Evolutionary conservation across 768 basidiomycete species (phyloP).

Genomic region (Mycena vulgaris): DNA sequence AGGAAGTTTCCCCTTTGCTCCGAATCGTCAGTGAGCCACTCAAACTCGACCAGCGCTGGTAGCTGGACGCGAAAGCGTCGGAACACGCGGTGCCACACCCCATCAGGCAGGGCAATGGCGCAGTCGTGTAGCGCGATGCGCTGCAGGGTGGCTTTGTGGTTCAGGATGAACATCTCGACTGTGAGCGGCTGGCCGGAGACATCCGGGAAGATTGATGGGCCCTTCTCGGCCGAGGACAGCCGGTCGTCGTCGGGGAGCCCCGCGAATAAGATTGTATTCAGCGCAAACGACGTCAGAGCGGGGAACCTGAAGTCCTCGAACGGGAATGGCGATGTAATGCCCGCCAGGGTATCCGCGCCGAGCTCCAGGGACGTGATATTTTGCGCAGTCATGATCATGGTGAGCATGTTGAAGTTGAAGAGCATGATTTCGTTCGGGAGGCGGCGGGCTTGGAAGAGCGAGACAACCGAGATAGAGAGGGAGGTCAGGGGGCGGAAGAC

Average conservation of each 20-base stretch:
- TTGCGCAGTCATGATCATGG: background rate
- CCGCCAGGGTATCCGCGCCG: background rate
- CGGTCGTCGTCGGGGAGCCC: conserved; percentile 15
- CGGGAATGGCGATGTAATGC: background rate
- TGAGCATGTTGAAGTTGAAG: background rate
- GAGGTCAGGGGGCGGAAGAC: conserved; percentile 24
- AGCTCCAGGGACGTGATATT: conserved; percentile 29
- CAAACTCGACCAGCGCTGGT: conserved; percentile 13
- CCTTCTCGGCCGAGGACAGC: too few species aligned
- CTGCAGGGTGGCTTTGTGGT: conserved; percentile 6
- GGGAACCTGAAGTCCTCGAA: conserved; percentile 12
- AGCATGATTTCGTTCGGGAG: background rate
- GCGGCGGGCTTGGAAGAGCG: conserved; percentile 4
- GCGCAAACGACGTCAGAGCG: background rate
- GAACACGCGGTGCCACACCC: conserved; percentile 19
- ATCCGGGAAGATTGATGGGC: background rate
- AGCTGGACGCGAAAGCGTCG: conserved; percentile 13
- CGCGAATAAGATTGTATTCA: conserved; percentile 10
- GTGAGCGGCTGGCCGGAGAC: background rate
- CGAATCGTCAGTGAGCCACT: background rate
- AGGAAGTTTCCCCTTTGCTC: background rate
- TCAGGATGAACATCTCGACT: conserved; percentile 18
- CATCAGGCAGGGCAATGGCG: conserved; percentile 1
- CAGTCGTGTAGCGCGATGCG: conserved; percentile 21
- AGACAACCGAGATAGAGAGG: conserved; percentile 13